A percentile compares a stretch with the other conserved stretches of the same genome.
Conservation (phyloP, 345 rosid genomes). For the Populus pruinosa region DNA sequence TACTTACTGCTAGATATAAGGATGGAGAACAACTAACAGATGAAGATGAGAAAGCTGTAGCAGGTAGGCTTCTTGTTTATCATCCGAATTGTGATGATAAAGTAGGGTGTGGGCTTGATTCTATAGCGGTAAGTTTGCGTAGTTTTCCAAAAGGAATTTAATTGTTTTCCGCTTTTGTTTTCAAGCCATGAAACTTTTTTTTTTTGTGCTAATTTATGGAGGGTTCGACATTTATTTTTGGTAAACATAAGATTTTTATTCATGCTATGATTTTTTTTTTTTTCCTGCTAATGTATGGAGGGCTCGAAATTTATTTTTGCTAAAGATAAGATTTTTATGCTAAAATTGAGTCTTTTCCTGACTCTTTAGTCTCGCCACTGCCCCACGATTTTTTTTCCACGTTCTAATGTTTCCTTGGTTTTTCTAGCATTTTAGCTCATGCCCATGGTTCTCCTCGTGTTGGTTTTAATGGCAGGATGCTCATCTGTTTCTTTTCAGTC, state of each 20-base stretch:
- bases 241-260: background rate
- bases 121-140: constrained; percentile 53
- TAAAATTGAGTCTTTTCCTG: background rate
- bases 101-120: constrained; percentile 78
- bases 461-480: too few species aligned
- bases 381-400: too few species aligned
- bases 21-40: constrained; percentile 63
- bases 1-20: constrained; percentile 47
- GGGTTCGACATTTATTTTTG: too few species aligned
- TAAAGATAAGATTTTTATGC: background rate
- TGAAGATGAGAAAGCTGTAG: constrained; percentile 58
- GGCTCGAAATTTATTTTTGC: too few species aligned
- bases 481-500: too few species aligned
- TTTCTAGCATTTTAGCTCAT: too few species aligned
- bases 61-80: constrained; percentile 64
- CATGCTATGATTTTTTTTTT: too few species aligned
- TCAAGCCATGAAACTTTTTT: background rate
- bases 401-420: too few species aligned
- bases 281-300: too few species aligned
- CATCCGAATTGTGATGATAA: constrained; percentile 79
- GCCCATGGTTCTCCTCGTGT: too few species aligned
- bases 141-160: background rate
- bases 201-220: background rate
- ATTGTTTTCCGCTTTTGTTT: background rate
- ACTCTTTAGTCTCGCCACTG: background rate